Base-by-base conservation (phyloP, 768 basidiomycete genomes). In the Tylopilus cervinicoccineus region DNA sequence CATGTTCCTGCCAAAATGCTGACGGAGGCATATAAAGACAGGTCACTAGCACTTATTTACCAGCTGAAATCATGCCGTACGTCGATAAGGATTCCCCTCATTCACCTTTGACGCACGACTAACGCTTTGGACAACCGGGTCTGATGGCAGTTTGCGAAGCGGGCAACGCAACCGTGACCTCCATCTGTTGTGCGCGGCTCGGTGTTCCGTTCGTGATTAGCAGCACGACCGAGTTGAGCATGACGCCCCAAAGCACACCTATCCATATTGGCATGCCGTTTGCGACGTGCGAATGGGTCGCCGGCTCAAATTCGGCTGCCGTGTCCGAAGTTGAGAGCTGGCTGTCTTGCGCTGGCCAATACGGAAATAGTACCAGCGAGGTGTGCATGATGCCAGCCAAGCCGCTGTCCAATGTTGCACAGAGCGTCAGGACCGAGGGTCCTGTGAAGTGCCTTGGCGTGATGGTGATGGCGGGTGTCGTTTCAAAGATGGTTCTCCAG, bases 111-210 rank as follows among this genome's bases (percentile, higher is more conserved):
- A 8, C 5, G 3, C 33, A 34, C n/a, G 7, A 19, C 33, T 34
- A 17, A 19, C 17, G 5, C 33, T 10, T n/a, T n/a, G n/a, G n/a
- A n/a, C n/a, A n/a, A n/a, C n/a, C n/a, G 9, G n/a, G 14, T 16
- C n/a, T 38, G 36, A 13, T 22, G 11, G 6, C 13, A 41, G 38
- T 22, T 5, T 53, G 52, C 33, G 28, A 44, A 32, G 26, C 49
- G 8, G 39, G 23, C 38, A 53, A 53, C 26, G 28, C 37, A 22
- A 52, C 50, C 2, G 52, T 53, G 16, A 34, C 43, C 6, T 13
- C 27, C 20, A 52, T 52, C 14, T 53, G 50, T 26, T 53, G 52
- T 13, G 16, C 27, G 6, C 43, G 37, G 19, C 6, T 40, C 14
- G 23, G 28, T 26, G 4, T 31, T 17, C 11, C 50, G 22, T 22